Evolutionary conservation across 305 asterid genomes (phyloP).

Genomic region (Solanum hybrid): DNA sequence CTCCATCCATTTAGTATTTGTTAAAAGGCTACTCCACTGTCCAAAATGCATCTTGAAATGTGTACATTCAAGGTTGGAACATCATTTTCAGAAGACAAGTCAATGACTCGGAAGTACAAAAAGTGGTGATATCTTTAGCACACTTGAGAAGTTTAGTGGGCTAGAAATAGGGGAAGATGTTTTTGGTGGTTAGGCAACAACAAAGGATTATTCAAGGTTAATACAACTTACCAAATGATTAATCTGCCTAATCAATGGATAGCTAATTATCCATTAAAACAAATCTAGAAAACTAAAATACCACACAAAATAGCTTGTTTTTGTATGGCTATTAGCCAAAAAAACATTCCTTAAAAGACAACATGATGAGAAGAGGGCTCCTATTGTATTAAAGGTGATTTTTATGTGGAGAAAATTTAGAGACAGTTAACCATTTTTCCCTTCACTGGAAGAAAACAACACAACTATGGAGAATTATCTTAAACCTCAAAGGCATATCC

Average conservation of each 20-base stretch:
- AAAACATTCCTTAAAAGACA: too few species aligned
- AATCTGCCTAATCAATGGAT: not conserved
- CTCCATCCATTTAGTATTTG: not conserved
- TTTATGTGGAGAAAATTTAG: not conserved
- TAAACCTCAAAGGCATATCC: not conserved
- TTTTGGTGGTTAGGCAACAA: too few species aligned
- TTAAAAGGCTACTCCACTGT: not conserved
- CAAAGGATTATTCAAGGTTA: not conserved
- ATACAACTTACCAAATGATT: not conserved
- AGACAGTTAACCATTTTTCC: not conserved
- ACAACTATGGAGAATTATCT: not conserved
- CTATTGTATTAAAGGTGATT: not conserved
- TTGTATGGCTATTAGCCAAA: too few species aligned
- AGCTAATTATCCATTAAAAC: not conserved
- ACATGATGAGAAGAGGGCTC: too few species aligned
- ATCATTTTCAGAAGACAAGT: too few species aligned
- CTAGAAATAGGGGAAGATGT: too few species aligned
- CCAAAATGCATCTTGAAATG: not conserved
- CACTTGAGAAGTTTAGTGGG: too few species aligned
- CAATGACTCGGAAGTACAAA: too few species aligned
- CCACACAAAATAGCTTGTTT: too few species aligned
- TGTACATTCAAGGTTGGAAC: not conserved
- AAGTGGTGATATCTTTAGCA: too few species aligned
- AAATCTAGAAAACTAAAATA: not conserved
- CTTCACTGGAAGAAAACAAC: not conserved